phyloP scores from a whole-genome alignment of 1,284 basidiomycete species.

The Singerocomus inundabilis region DNA sequence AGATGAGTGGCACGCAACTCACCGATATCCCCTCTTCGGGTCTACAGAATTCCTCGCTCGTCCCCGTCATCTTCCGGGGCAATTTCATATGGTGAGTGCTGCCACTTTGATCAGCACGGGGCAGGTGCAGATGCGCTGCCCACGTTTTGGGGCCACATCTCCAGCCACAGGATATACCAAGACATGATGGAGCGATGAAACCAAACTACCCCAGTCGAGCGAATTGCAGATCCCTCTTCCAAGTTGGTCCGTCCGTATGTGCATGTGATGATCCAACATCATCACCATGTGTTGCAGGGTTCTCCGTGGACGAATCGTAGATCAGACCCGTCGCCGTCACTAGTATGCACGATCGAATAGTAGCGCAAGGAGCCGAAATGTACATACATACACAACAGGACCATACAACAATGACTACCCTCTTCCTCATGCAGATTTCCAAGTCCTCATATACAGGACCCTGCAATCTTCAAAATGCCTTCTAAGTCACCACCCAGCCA shows the following conservation, averaged over 20 bases:
- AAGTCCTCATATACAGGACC: conserved; percentile 4
- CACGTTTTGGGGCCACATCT: background rate
- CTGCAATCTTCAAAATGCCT: conserved; percentile 14
- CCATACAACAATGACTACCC: conserved; percentile 17
- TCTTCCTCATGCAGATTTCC: conserved; percentile 7
- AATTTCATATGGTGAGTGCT: background rate
- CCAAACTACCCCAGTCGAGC: background rate
- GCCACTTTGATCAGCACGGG: background rate
- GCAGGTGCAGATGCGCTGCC: background rate
- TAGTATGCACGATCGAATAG: background rate
- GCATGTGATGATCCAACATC: background rate
- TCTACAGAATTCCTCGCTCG: background rate
- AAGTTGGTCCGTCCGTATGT: background rate
- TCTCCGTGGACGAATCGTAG: conserved; percentile 3
- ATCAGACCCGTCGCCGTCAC: background rate
- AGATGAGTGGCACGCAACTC: background rate
- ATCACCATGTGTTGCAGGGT: background rate
- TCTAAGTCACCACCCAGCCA: conserved; percentile 1
- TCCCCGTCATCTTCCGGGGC: conserved; percentile 3
- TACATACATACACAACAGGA: conserved; percentile 15
- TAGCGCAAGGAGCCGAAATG: too few species aligned
- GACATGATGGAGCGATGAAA: background rate
- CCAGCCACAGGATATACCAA: background rate
- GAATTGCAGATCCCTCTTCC: conserved; percentile 1
- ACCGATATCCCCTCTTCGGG: background rate